Evolutionary conservation across 768 basidiomycete species (phyloP).

Genomic region (Gloeophyllum trabeum): DNA sequence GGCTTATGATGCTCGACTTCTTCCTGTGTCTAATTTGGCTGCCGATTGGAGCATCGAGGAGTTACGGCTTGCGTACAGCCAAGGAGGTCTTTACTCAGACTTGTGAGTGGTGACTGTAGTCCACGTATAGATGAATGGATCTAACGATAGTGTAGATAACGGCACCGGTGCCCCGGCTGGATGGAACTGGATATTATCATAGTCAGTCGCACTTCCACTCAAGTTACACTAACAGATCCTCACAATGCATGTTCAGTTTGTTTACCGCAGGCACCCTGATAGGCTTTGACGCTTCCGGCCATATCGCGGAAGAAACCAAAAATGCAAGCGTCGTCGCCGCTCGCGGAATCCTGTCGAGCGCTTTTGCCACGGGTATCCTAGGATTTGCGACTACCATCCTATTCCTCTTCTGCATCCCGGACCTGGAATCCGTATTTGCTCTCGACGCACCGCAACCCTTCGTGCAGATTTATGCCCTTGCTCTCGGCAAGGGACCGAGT

Average conservation of each 20-base stretch:
- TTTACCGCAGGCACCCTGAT: constrained; percentile 84
- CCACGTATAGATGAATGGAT: background rate
- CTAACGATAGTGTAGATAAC: constrained; percentile 69
- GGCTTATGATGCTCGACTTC: constrained; percentile 77
- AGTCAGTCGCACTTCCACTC: constrained; percentile 30
- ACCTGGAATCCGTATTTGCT: constrained; percentile 63
- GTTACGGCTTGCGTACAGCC: constrained; percentile 81
- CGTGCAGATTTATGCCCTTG: constrained; percentile 77
- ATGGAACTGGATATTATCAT: constrained; percentile 89
- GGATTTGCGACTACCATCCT: constrained; percentile 72
- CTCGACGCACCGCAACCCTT: constrained; percentile 85
- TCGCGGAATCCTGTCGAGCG: constrained; percentile 72
- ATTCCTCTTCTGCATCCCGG: constrained; percentile 79
- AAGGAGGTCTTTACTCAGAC: constrained; percentile 77
- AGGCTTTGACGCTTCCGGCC: constrained; percentile 85
- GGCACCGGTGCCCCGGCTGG: constrained; percentile 78
- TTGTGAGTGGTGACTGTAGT: constrained; percentile 31
- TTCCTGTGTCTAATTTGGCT: constrained; percentile 85
- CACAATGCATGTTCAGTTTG: constrained; percentile 35
- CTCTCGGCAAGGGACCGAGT: constrained; percentile 68
- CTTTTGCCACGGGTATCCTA: constrained; percentile 66
- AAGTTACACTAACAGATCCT: background rate
- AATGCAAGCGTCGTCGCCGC: constrained; percentile 74
- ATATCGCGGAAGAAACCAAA: constrained; percentile 84
- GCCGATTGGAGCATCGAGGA: constrained; percentile 80